phyloP scores from a whole-genome alignment of 192 early-diverging fungal genomes.

The Backusella tarrabulga region DNA sequence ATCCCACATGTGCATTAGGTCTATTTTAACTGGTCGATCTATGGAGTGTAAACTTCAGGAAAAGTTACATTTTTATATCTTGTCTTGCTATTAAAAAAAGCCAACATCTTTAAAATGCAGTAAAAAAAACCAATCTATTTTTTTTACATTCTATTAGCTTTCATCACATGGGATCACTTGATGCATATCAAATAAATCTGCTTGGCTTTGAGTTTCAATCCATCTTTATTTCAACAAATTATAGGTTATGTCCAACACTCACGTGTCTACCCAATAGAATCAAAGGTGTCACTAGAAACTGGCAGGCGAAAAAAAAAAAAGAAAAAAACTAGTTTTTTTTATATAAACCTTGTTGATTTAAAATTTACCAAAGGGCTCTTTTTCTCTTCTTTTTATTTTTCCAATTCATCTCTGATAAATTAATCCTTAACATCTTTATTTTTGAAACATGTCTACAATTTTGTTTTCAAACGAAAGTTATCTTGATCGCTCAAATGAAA shows the following conservation, averaged over 20 bases:
- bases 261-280: neutral
- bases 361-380: neutral
- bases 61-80: neutral
- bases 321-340: neutral
- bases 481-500: neutral
- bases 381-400: neutral
- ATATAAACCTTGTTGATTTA: neutral
- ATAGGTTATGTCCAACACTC: neutral
- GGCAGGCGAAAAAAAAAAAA: neutral
- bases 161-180: slow-evolving; percentile 12
- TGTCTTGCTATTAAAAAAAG: neutral
- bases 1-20: neutral
- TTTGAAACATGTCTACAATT: slow-evolving; percentile 5
- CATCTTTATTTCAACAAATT: neutral
- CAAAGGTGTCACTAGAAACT: neutral
- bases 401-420: neutral
- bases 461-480: neutral
- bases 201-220: slow-evolving; percentile 8
- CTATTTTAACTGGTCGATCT: neutral
- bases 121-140: neutral
- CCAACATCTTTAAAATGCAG: neutral
- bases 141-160: neutral
- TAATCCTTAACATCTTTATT: neutral
- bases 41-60: neutral
- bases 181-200: neutral